phyloP scores from a whole-genome alignment of 768 basidiomycete species.

The Boletus barrowsii region DNA sequence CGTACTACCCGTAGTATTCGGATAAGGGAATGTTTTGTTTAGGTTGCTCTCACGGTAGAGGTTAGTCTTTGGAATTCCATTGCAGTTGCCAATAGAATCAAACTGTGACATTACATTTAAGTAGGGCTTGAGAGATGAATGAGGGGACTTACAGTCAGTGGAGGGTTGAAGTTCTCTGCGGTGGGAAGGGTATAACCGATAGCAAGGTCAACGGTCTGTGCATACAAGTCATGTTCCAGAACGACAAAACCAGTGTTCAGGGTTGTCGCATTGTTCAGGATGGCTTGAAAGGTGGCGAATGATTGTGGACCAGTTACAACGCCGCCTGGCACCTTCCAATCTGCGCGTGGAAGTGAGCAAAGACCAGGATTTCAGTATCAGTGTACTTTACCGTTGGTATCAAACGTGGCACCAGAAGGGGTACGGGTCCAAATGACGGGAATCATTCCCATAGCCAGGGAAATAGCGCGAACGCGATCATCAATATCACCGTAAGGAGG shows the following conservation, averaged over 20 bases:
- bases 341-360: conserved; percentile 34
- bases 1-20: conserved; percentile 31
- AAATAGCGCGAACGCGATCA: conserved; percentile 89
- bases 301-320: conserved; percentile 62
- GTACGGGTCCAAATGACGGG: conserved; percentile 88
- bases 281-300: conserved; percentile 65
- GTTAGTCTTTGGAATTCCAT: conserved; percentile 56
- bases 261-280: conserved; percentile 65
- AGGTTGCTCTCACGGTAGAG: conserved; percentile 82
- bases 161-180: conserved; percentile 62
- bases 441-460: conserved; percentile 85
- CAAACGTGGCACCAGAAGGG: conserved; percentile 53
- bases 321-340: conserved; percentile 88
- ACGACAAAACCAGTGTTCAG: conserved; percentile 79
- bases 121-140: not conserved
- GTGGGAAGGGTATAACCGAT: conserved; percentile 81
- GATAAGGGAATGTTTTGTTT: conserved; percentile 64
- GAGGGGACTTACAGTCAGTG: conserved; percentile 52
- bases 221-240: conserved; percentile 81
- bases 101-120: conserved; percentile 37
- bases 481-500: conserved; percentile 88
- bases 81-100: conserved; percentile 77
- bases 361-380: not conserved
- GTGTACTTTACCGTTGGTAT: conserved; percentile 60
- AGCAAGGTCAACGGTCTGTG: conserved; percentile 87